Base-by-base conservation (phyloP, 192 early-diverging fungal species). In the Rhizoclosmatium globosum region DNA sequence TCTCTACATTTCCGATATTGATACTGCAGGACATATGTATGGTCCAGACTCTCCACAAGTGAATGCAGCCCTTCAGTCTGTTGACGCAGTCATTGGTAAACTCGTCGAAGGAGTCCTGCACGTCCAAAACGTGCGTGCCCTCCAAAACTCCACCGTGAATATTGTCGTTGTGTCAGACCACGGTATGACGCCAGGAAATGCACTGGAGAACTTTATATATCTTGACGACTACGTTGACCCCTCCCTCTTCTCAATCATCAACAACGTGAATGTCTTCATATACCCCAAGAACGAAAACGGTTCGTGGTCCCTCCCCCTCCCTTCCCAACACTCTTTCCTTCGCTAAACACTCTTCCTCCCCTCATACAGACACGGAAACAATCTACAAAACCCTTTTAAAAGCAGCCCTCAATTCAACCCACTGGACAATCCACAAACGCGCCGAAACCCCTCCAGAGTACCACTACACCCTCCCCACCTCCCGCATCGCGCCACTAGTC, bases 1-100 rank as follows among this genome's bases (percentile, higher is more conserved):
- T 2, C 84, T 93, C 2, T 98, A 98, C 77, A 85, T 94, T 47
- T 89, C 93, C 2, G 91, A 96, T 67, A 88, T 97, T 4, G 96
- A 98, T 83, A 68, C 82, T 48, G 88, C 87, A 2, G 96, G 94
- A 3, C 96, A 98, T 80, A 71, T 66, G 38, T 85, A 79, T 76
- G 96, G 95, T 1, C 93, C 93, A 0, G 84, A 95, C 69, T 86
- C 89, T 1, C 61, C 81, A 21, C 64, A 79, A 59, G 92, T 96
- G 67, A 90, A 94, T 79, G 53, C 75, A 0, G 84, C 87, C 4
- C 74, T 92, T 47, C 65, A 42, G 3, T 39, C 82, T 57, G 88
- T 93, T 60, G 93, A 94, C 80, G 62, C 77, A 23, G 87, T 91
- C 1, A 64, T 96, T 6, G 89, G 88, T 3, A 81, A 87, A 47